Evolutionary conservation across 129 eudicot species (phyloP).

Genomic region (Ambrosia artemisiifolia): DNA sequence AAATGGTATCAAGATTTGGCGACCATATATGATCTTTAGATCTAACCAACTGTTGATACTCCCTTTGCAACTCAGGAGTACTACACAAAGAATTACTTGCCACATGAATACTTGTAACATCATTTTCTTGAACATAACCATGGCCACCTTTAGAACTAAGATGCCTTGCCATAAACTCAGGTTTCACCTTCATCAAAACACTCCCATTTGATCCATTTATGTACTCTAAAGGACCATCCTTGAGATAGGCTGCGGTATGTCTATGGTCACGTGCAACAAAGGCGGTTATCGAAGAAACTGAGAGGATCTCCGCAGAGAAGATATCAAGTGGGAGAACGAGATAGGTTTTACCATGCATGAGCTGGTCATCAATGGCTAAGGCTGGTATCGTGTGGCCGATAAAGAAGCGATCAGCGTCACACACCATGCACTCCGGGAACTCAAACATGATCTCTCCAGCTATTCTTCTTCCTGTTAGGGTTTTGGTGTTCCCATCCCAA

Average conservation of each 20-base stretch:
- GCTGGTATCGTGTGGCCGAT: conserved; percentile 60
- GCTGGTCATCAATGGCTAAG: conserved; percentile 56
- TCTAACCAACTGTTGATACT: conserved; percentile 63
- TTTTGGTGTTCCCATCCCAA: conserved; percentile 47
- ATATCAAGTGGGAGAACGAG: conserved; percentile 70
- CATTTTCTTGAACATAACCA: not conserved
- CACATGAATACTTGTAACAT: not conserved
- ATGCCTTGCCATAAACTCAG: conserved; percentile 50
- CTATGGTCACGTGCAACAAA: conserved; percentile 16
- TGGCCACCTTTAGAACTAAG: conserved; percentile 29
- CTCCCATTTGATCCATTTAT: conserved; percentile 60
- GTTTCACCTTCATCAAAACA: conserved; percentile 57
- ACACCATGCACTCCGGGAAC: conserved; percentile 75
- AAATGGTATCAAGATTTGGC: conserved; percentile 73
- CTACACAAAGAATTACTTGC: conserved; percentile 43
- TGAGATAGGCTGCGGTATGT: conserved; percentile 17
- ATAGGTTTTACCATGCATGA: conserved; percentile 50
- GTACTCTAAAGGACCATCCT: conserved; percentile 60
- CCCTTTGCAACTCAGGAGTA: conserved; percentile 79
- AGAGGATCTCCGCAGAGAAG: conserved; percentile 44
- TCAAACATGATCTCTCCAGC: conserved; percentile 93
- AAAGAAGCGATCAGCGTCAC: conserved; percentile 67
- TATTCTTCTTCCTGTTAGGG: conserved; percentile 26
- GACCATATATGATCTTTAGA: conserved; percentile 70
- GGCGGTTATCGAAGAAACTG: conserved; percentile 49